phyloP scores from a whole-genome alignment of 805 yeast species.

The Scheffersomyces amazonensis region DNA sequence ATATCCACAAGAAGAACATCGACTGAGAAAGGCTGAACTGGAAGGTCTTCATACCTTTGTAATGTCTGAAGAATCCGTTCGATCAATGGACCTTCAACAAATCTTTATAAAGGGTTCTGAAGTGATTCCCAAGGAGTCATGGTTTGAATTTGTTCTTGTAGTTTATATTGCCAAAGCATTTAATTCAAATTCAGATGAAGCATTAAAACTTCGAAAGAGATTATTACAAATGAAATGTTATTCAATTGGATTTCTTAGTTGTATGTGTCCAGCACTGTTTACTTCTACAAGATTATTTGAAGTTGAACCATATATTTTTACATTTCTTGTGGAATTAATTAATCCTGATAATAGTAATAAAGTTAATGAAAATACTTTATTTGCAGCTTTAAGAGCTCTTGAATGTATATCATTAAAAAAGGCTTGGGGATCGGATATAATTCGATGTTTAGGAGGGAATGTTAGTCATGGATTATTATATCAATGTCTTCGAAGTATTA shows the following conservation, averaged over 20 bases:
- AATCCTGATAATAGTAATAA: slow-evolving; percentile 53
- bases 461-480: slow-evolving; percentile 81
- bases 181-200: slow-evolving; percentile 51
- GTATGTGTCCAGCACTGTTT: slow-evolving; percentile 53
- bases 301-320: slow-evolving; percentile 65
- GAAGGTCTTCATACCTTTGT: slow-evolving; percentile 53
- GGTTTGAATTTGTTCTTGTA: slow-evolving; percentile 61
- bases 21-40: slow-evolving; percentile 2
- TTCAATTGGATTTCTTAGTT: slow-evolving; percentile 62
- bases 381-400: slow-evolving; percentile 63
- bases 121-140: slow-evolving; percentile 57
- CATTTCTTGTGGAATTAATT: slow-evolving; percentile 68
- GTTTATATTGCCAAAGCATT: slow-evolving; percentile 73
- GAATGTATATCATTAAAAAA: slow-evolving; percentile 67
- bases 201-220: slow-evolving; percentile 53
- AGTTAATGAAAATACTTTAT: slow-evolving; percentile 52
- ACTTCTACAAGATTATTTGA: slow-evolving; percentile 68
- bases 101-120: slow-evolving; percentile 59
- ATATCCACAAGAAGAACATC: slow-evolving; percentile 8
- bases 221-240: slow-evolving; percentile 63
- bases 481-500: slow-evolving; percentile 65
- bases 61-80: slow-evolving; percentile 56
- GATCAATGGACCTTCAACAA: slow-evolving; percentile 54
- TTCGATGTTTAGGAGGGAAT: slow-evolving; percentile 78
- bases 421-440: slow-evolving; percentile 71